A percentile compares a stretch with the other conserved stretches of the same genome.
These are phyloP conservation scores for Clitopilus hobsonii DNA, from an alignment of 768 basidiomycete species.

Conservation along the genomic window DNA sequence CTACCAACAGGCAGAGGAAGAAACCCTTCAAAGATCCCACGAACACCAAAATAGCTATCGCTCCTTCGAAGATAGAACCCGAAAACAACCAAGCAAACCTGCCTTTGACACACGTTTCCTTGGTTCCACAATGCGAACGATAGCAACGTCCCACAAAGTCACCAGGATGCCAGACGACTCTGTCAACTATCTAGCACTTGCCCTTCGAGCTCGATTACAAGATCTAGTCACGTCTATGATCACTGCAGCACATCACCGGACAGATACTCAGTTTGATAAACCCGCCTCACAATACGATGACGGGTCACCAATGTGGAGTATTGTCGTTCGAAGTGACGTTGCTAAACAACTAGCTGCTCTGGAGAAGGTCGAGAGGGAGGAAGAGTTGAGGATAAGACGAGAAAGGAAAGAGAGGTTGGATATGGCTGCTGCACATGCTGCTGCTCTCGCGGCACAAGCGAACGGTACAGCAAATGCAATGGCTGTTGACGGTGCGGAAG, in stretches of 20 bases:
- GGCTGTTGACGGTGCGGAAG: constrained; percentile 29
- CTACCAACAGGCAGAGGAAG: constrained; percentile 72
- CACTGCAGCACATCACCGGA: constrained; percentile 62
- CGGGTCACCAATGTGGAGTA: constrained; percentile 77
- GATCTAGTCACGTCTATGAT: constrained; percentile 67
- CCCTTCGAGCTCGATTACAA: constrained; percentile 70
- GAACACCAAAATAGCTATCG: constrained; percentile 61
- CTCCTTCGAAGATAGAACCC: constrained; percentile 71
- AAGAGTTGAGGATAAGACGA: constrained; percentile 68
- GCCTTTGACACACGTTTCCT: constrained; percentile 66
- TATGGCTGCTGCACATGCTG: constrained; percentile 64
- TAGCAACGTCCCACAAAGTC: constrained; percentile 68
- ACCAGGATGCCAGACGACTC: constrained; percentile 62
- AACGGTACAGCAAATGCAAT: constrained; percentile 27
- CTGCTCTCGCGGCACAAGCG: constrained; percentile 55
- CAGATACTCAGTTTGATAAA: constrained; percentile 65
- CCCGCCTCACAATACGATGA: constrained; percentile 63
- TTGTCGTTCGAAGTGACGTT: constrained; percentile 73
- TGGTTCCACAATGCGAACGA: constrained; percentile 60
- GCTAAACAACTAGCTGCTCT: constrained; percentile 72
- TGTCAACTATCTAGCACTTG: constrained; percentile 74
- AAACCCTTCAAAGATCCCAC: constrained; percentile 63
- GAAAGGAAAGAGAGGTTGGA: constrained; percentile 79
- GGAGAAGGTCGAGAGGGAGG: constrained; percentile 79
- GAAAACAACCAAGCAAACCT: constrained; percentile 68